A percentile compares a stretch with the other conserved stretches of the same genome.
Evolutionary conservation across 495 filamentous ascomycete genomes (phyloP).

Genomic region (Neurospora africana): DNA sequence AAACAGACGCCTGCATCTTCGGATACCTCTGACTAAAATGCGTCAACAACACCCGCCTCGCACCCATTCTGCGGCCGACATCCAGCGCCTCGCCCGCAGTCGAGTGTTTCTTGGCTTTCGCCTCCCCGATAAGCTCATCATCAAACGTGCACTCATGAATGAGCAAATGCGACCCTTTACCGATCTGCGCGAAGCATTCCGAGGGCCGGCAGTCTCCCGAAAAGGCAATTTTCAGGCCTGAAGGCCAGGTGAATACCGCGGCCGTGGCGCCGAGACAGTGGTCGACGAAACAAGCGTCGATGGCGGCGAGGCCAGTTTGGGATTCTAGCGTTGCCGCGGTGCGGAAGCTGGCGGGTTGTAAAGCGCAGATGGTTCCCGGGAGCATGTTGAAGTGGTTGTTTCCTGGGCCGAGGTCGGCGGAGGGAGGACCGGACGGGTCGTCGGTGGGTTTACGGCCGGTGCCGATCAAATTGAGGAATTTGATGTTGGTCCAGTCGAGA

Average conservation of each 20-base stretch:
- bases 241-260: constrained; percentile 63
- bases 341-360: constrained; percentile 2
- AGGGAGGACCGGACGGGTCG: background rate
- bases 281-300: constrained; percentile 52
- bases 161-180: constrained; percentile 63
- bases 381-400: background rate
- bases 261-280: constrained; percentile 78
- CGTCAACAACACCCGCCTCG: constrained; percentile 66
- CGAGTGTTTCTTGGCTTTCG: constrained; percentile 78
- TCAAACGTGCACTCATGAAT: constrained; percentile 97
- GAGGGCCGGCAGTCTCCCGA: constrained; percentile 87
- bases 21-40: constrained; percentile 96
- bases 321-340: constrained; percentile 1
- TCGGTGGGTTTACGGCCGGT: constrained; percentile 3
- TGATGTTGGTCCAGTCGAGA: constrained; percentile 44
- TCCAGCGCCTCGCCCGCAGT: constrained; percentile 76
- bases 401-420: background rate
- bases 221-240: constrained; percentile 77
- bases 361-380: background rate
- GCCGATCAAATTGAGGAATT: constrained; percentile 24
- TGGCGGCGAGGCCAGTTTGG: constrained; percentile 30
- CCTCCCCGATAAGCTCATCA: constrained; percentile 66
- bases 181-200: constrained; percentile 55
- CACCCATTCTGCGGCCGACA: constrained; percentile 67
- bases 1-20: constrained; percentile 54